phyloP scores from a whole-genome alignment of 73 alveolate species.

The Paramecium bursaria region DNA sequence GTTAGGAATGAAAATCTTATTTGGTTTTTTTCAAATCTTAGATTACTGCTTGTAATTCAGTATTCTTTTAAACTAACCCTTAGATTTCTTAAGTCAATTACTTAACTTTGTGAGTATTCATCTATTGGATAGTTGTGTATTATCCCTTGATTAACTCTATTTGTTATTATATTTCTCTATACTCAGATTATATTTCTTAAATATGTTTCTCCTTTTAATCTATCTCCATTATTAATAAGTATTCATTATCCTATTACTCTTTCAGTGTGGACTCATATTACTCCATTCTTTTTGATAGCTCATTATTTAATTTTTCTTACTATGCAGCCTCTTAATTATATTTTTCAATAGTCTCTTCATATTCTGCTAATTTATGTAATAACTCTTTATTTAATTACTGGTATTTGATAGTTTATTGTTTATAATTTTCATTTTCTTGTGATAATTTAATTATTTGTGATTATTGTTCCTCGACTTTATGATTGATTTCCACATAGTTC shows the following conservation, averaged over 20 bases:
- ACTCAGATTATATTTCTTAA: conserved; percentile 1
- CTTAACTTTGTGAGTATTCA: conserved; percentile 4
- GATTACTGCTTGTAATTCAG: neutral
- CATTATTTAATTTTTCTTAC: conserved; percentile 38
- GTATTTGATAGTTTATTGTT: conserved; percentile 21
- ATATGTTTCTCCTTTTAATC: neutral
- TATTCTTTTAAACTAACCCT: neutral
- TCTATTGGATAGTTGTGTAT: neutral
- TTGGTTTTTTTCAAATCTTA: conserved; percentile 18
- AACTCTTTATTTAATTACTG: conserved; percentile 11
- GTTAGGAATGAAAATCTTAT: neutral
- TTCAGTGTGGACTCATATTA: conserved; percentile 14
- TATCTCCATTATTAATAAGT: neutral
- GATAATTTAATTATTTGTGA: conserved; percentile 10
- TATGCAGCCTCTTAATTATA: conserved; percentile 16
- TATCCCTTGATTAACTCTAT: conserved; percentile 1
- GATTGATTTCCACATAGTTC: conserved; percentile 24
- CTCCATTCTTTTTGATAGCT: conserved; percentile 14
- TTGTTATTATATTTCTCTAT: conserved; percentile 16
- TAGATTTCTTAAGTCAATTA: conserved; percentile 2
- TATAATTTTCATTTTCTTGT: conserved; percentile 13
- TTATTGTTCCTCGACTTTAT: conserved; percentile 26
- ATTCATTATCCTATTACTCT: conserved; percentile 22
- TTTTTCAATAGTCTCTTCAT: neutral
- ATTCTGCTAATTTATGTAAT: conserved; percentile 3